These are phyloP conservation scores for Podospora pseudocomata DNA, from an alignment of 495 filamentous ascomycete genomes.

Conservation along the genomic window DNA sequence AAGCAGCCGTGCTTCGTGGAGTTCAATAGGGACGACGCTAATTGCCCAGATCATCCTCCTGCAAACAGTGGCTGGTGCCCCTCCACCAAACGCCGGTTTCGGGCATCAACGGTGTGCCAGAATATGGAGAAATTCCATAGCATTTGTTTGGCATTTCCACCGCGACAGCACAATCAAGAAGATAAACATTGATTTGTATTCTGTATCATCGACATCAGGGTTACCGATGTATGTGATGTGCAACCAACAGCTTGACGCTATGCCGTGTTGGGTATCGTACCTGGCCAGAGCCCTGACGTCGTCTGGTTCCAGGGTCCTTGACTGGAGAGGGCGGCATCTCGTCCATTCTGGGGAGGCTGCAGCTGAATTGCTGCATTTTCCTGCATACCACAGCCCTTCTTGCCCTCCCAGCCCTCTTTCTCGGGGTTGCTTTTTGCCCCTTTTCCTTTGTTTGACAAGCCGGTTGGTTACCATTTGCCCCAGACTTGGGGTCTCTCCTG, in stretches of 20 bases:
- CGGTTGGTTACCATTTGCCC: neutral
- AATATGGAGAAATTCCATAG: neutral
- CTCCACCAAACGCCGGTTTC: neutral
- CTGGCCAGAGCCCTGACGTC: conserved; percentile 28
- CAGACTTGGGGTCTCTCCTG: neutral
- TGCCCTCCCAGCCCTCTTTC: neutral
- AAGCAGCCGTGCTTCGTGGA: neutral
- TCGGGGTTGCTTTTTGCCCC: neutral
- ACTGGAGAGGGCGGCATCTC: neutral
- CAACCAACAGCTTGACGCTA: neutral
- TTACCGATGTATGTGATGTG: neutral
- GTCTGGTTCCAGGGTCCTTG: conserved; percentile 17
- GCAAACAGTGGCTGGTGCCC: neutral
- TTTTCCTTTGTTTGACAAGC: neutral
- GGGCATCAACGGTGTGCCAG: neutral
- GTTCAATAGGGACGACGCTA: too few species aligned
- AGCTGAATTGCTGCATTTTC: neutral
- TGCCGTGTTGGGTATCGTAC: conserved; percentile 5
- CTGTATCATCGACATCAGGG: too few species aligned
- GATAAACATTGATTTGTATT: too few species aligned
- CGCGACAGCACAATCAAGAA: neutral
- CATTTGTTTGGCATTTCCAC: neutral
- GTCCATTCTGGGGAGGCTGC: too few species aligned
- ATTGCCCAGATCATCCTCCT: neutral
- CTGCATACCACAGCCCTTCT: neutral